Percentiles rank a stretch among this genome's conserved stretches.
phyloP scores from a whole-genome alignment of 1,284 basidiomycete species.

The Sporisorium exsertum region DNA sequence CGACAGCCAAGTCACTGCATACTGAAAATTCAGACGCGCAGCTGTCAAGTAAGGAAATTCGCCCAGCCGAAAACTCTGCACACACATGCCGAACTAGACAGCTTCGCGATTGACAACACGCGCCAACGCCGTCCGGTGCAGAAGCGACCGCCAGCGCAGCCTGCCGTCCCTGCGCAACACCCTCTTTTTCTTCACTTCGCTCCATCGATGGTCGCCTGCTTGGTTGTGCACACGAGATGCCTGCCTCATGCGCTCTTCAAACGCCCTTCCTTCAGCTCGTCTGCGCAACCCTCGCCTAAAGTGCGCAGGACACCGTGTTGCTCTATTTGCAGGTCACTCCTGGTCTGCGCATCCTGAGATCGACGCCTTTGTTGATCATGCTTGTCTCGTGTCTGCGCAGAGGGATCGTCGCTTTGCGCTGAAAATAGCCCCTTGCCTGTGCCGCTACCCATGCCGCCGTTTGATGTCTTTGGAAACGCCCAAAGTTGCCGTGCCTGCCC shows the following conservation, averaged over 20 bases:
- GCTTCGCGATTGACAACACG: no score
- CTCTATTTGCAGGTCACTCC: background rate
- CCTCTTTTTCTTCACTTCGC: background rate
- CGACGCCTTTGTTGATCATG: constrained; percentile 26
- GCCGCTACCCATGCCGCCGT: constrained; percentile 1
- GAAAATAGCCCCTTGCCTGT: constrained; percentile 15
- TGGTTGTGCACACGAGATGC: background rate
- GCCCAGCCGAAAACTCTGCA: background rate
- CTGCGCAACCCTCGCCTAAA: background rate
- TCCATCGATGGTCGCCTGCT: background rate
- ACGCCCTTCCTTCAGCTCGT: background rate
- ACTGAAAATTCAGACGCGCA: background rate
- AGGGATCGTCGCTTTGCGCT: constrained; percentile 33
- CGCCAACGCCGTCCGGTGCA: background rate
- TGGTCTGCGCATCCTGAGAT: constrained; percentile 4
- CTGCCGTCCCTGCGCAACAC: background rate
- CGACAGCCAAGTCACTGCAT: background rate
- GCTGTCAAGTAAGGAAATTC: background rate
- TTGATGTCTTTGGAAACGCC: background rate
- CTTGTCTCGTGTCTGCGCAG: constrained; percentile 11
- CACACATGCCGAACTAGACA: constrained; percentile 2
- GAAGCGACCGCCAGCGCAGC: constrained; percentile 9
- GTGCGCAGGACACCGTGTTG: background rate
- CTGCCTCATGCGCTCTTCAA: background rate
- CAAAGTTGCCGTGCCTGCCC: background rate